Percentiles rank a stretch among this genome's conserved stretches.
Conservation (phyloP, 1,284 basidiomycete species). For the Apiotrichum akiyoshidainum region DNA sequence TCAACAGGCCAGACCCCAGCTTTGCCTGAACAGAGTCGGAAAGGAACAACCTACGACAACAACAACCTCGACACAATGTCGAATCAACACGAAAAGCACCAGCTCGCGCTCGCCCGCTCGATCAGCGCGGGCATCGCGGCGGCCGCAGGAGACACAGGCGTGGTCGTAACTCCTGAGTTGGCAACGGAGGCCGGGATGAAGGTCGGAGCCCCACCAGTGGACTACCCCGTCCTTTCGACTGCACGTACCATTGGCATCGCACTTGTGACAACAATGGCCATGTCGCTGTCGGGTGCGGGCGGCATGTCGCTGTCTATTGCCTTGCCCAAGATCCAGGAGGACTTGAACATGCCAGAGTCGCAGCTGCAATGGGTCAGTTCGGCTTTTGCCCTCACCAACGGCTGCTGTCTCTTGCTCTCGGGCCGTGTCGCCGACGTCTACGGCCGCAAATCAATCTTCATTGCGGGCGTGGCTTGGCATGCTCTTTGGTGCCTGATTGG, state of each 20-base stretch:
- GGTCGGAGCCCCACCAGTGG: background rate
- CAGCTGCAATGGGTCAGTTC: slow-evolving; percentile 65
- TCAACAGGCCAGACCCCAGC: no score
- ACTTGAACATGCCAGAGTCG: slow-evolving; percentile 52
- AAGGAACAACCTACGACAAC: background rate
- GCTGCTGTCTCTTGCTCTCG: slow-evolving; percentile 67
- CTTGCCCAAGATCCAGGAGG: slow-evolving; percentile 61
- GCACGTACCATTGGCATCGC: slow-evolving; percentile 17
- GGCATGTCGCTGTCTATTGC: slow-evolving; percentile 54
- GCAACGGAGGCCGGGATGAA: slow-evolving; percentile 6
- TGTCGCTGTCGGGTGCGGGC: slow-evolving; percentile 20
- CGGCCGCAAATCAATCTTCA: slow-evolving; percentile 63
- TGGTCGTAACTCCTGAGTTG: slow-evolving; percentile 14
- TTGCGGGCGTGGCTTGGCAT: slow-evolving; percentile 54
- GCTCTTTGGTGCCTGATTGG: slow-evolving; percentile 41
- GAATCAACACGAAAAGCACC: background rate
- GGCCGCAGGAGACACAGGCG: slow-evolving; percentile 1
- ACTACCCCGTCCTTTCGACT: slow-evolving; percentile 3
- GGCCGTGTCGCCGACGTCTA: slow-evolving; percentile 70
- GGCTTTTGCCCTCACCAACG: slow-evolving; percentile 57
- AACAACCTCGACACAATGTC: background rate
- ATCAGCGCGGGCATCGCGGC: slow-evolving; percentile 8
- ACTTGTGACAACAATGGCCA: slow-evolving; percentile 13
- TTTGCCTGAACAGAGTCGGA: no score
- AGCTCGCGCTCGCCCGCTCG: slow-evolving; percentile 1